Base-by-base conservation (phyloP, 2,329 filamentous ascomycete genomes). In the Xylaria sp. region DNA sequence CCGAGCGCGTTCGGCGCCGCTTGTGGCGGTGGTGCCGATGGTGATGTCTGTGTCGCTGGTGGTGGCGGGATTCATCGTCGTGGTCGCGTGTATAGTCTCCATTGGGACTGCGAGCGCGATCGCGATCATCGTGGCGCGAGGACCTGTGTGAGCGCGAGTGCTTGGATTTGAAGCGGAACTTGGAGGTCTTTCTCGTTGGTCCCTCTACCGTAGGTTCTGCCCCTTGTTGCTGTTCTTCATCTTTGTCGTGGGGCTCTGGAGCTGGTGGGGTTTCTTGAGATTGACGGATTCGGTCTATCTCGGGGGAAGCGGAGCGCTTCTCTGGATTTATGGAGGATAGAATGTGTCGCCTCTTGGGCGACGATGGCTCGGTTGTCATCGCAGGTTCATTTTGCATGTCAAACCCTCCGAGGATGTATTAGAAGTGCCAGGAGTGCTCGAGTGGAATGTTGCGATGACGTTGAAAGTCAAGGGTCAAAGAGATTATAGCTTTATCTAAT, bases 141-240 rank as follows among this genome's bases (percentile, higher is more conserved):
- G 75, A 73, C 25, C 68, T 69, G 57, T 74, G 75, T 1, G 75
- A 76, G 6, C 71, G 71, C 7, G 78, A 75, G 64, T 74, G 72
- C 61, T 79, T 79, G 3, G 80, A 81, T 66, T 84, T 84, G 74
- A 84, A 83, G 46, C 82, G 81, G 68, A 84, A 82, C 63, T 78
- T 82, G 23, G 79, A 79, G 1, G 78, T 71, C 57, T 73, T 75
- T 57, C 69, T 76, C 55, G 74, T 67, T 39, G 25, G 55, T 23
- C 59, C 33, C 25, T 73, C 72, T 25, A 41, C 60, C 25, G 58
- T 59, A 43, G 59, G n/a, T 18, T 68, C 66, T 46, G 58, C 28
- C 20, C 18, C 58, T n/a, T 43, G 65, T 39, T 18, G 15, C 18
- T 64, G 56, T 57, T 74, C 68, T 59, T 74, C 68, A 60, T 72